Base-by-base conservation (phyloP, 2,329 filamentous ascomycete species). In the Dactylonectria estremocensis region DNA sequence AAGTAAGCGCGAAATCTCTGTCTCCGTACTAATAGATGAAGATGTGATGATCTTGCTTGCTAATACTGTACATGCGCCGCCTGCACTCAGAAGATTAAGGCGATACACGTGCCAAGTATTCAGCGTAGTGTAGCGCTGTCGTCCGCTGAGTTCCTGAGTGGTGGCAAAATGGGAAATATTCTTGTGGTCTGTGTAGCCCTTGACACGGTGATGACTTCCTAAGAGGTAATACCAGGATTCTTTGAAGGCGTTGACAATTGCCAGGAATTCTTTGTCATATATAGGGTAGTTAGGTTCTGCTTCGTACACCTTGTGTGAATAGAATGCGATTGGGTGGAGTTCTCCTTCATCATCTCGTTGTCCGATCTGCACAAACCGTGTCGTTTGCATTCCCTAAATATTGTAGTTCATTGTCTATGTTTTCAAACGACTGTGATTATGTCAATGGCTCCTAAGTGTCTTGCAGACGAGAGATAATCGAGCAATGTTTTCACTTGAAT, bases 251-350 rank as follows among this genome's bases (percentile, higher is more conserved):
- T 74, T 68, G 45, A 74, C 61, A 33, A 77, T 76, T 11, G 52
- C 48, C 14, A 76, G 56, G 35, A 77, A 70, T 70, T 74, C 64
- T 58, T 76, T 74, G 55, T 75, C 55, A 54, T 75, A 70, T 11
- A 74, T 74, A 22, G 35, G 31, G 33, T 77, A 77, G n/a, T 77
- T 77, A 43, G 74, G 45, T 68, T 76, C 37, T 66, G 57, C 14
- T 50, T 16, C 62, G 56, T 71, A 49, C 28, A 76, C 43, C 49
- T 76, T 72, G 22, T 72, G 70, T 14, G 53, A 75, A 35, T 66
- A 69, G 50, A 71, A 70, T n/a, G 14, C 45, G 55, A 70, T 69
- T 22, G 20, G 48, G n/a, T 64, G 48, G 58, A 73, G n/a, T 46
- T 59, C 69, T n/a, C 11, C 33, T 16, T 68, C 52, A 2, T 71